A percentile compares a stretch with the other conserved stretches of the same genome.
Evolutionary conservation across 2,329 filamentous ascomycete genomes (phyloP).

Genomic region (Sarocladium kiliense): DNA sequence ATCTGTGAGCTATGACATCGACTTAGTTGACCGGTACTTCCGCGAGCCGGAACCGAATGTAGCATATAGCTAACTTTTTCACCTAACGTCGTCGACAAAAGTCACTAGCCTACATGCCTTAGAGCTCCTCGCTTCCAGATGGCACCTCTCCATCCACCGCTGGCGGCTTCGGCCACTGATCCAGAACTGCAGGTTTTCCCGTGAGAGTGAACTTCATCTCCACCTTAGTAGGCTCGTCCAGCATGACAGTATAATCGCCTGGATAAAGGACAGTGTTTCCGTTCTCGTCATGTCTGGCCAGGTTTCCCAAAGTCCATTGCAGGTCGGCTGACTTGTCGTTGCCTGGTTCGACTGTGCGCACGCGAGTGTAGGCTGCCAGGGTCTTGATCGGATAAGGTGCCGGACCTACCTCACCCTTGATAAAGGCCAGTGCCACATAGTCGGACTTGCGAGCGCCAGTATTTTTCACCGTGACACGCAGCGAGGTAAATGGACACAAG

Average conservation of each 20-base stretch:
- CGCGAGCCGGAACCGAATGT: too few species aligned
- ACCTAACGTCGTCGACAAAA: too few species aligned
- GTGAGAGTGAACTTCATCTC: conserved; percentile 38
- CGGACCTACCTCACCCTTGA: conserved; percentile 40
- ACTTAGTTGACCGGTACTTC: too few species aligned
- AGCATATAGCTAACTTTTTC: too few species aligned
- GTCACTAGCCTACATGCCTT: too few species aligned
- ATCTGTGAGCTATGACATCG: too few species aligned
- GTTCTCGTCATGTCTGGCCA: conserved; percentile 42
- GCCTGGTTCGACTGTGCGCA: conserved; percentile 28
- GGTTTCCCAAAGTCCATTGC: conserved; percentile 39
- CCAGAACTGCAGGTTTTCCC: conserved; percentile 36
- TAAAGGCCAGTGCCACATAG: conserved; percentile 46
- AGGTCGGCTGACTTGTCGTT: conserved; percentile 23
- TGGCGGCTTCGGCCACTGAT: conserved; percentile 20
- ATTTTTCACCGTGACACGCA: conserved; percentile 38
- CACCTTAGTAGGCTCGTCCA: conserved; percentile 37
- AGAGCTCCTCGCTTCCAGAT: too few species aligned
- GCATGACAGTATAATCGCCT: conserved; percentile 40
- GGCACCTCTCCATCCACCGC: too few species aligned
- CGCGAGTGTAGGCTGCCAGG: conserved; percentile 44
- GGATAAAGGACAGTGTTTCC: conserved; percentile 50
- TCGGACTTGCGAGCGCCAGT: conserved; percentile 41
- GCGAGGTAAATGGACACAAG: conserved; percentile 31
- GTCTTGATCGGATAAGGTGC: conserved; percentile 46